Evolutionary conservation across 345 rosid species (phyloP).

Genomic region (Physaria fendleri): DNA sequence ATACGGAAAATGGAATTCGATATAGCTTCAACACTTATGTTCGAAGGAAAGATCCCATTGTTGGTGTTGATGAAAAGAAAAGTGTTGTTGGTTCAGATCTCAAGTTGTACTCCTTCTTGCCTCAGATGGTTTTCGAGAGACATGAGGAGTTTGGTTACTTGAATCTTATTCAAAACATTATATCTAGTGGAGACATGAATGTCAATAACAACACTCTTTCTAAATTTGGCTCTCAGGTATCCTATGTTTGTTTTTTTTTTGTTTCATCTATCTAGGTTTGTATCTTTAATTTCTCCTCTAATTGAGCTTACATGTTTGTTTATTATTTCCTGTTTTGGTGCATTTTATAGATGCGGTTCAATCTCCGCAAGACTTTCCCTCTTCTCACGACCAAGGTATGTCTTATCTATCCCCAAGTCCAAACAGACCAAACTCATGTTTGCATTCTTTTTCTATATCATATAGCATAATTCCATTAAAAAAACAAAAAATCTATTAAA

Average conservation of each 20-base stretch:
- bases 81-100: conserved; percentile 12
- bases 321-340: conserved; percentile 4
- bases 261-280: no score
- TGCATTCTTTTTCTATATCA: no score
- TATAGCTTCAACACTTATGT: conserved; percentile 65
- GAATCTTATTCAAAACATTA: conserved; percentile 55
- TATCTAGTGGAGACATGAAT: conserved; percentile 54
- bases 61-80: conserved; percentile 35
- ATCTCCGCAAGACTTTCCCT: conserved; percentile 78
- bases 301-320: background rate
- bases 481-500: no score
- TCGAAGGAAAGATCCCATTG: conserved; percentile 41
- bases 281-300: conserved; percentile 6
- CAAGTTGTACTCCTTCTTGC: conserved; percentile 50
- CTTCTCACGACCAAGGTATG: conserved; percentile 82
- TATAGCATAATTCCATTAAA: no score
- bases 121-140: conserved; percentile 61
- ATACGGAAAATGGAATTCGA: conserved; percentile 54
- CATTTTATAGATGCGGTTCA: conserved; percentile 59
- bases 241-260: background rate
- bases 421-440: no score
- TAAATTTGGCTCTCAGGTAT: conserved; percentile 86
- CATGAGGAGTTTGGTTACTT: conserved; percentile 75
- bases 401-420: no score
- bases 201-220: conserved; percentile 63